A percentile compares a stretch with the other conserved stretches of the same genome.
Evolutionary conservation across 371 early-diverging fungal species (phyloP).

Genomic region (Circinella umbellata): DNA sequence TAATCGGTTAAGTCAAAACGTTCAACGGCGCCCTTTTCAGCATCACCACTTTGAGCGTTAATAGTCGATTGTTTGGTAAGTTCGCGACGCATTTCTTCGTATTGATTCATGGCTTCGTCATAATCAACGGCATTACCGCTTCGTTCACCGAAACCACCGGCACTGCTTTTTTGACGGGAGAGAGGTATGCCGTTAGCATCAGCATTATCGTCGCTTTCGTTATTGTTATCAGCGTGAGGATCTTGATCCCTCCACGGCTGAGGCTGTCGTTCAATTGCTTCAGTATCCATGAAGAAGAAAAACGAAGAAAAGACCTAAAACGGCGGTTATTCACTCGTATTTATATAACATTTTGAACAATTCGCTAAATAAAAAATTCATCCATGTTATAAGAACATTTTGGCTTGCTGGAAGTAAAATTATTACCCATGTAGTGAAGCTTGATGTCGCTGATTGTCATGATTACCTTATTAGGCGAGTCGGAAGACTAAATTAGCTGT

Average conservation of each 20-base stretch:
- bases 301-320: background rate
- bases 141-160: slow-evolving; percentile 43
- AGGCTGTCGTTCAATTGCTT: slow-evolving; percentile 17
- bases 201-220: slow-evolving; percentile 6
- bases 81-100: slow-evolving; percentile 53
- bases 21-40: slow-evolving; percentile 24
- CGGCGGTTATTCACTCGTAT: background rate
- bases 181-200: slow-evolving; percentile 16
- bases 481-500: background rate
- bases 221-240: background rate
- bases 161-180: slow-evolving; percentile 18
- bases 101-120: slow-evolving; percentile 45
- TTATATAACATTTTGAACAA: slow-evolving; percentile 4
- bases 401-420: slow-evolving; percentile 18
- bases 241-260: slow-evolving; percentile 17
- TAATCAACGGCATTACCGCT: slow-evolving; percentile 52
- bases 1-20: slow-evolving; percentile 27
- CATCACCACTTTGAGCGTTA: slow-evolving; percentile 22
- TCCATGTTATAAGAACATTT: background rate
- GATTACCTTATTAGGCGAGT: background rate
- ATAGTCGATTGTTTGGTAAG: slow-evolving; percentile 48
- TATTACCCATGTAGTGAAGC: slow-evolving; percentile 11
- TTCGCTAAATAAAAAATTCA: background rate
- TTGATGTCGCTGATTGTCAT: slow-evolving; percentile 9
- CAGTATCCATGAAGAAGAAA: slow-evolving; percentile 19